Base-by-base conservation (phyloP, 2,329 filamentous ascomycete species). In the Leptosphaerulina australis region DNA sequence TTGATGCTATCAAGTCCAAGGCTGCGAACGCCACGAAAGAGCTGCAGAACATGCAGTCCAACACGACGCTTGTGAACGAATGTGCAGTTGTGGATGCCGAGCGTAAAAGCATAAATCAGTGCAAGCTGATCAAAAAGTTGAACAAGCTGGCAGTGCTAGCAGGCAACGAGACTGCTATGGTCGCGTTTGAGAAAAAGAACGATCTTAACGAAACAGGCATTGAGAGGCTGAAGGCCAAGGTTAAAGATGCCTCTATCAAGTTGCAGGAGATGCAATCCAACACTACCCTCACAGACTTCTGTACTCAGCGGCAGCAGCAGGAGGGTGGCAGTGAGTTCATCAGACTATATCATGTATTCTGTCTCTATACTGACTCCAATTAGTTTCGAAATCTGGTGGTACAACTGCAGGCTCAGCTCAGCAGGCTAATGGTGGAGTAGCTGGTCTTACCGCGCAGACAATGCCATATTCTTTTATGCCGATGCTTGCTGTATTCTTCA, bases 271-370 rank as follows among this genome's bases (percentile, higher is more conserved):
- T 70, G 56, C 40, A 60, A 40, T 38, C 48, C 4, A 70, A 70
- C 44, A 62, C 61, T n/a, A 69, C 67, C 1, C 57, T 70, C 6
- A 61, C 57, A 4, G 53, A 55, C 18, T 53, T 64, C 12, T 69
- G 67, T 43, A 29, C 55, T 3, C 51, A 59, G 25, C 45, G 44
- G 36, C 31, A 59, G 37, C 40, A 59, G 15, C 48, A 61, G 33
- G 63, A 62, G 43, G 59, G 31, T 14, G 38, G 38, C 9, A 36
- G 43, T 55, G 28, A 50, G 48, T 35, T 1, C 24, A 5, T 2
- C 5, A 37, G 14, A 3, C 6, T 6, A 10, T 12, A 7, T 21
- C 5, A 10, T 37, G 12, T 14, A 5, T 21, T n/a, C n/a, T n/a
- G 11, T 24, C 22, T 20, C 8, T 2, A 6, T 29, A 9, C 41